phyloP scores from a whole-genome alignment of 2,329 filamentous ascomycete species.

The Paraphoma chrysanthemicola region DNA sequence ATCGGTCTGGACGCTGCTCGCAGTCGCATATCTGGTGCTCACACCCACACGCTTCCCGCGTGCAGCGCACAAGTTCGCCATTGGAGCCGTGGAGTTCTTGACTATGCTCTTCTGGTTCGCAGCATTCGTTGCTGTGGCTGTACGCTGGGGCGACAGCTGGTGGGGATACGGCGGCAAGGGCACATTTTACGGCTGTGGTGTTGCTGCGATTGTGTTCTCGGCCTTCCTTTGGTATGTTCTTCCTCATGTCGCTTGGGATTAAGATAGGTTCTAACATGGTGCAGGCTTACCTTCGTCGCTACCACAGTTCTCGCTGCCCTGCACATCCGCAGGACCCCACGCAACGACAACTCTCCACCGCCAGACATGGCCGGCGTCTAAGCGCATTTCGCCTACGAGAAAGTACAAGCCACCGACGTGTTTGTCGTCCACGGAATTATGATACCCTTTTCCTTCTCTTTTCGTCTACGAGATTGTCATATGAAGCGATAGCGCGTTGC shows the following conservation, averaged over 20 bases:
- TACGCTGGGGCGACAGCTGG: conserved; percentile 64
- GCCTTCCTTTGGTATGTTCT: conserved; percentile 68
- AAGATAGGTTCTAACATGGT: conserved; percentile 15
- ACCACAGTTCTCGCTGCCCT: conserved; percentile 59
- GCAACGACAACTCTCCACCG: conserved; percentile 37
- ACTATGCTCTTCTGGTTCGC: conserved; percentile 93
- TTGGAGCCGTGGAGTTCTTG: conserved; percentile 72
- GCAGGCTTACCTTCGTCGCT: conserved; percentile 59
- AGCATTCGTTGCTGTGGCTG: conserved; percentile 79
- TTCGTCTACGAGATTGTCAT: background rate
- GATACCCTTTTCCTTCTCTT: background rate
- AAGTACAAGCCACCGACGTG: background rate
- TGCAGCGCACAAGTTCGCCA: conserved; percentile 70
- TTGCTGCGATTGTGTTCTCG: conserved; percentile 71
- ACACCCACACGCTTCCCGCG: conserved; percentile 66
- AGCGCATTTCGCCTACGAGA: background rate
- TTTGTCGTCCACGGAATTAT: background rate
- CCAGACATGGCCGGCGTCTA: conserved; percentile 50
- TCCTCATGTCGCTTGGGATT: background rate
- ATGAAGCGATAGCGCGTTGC: background rate
- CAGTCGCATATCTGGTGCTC: conserved; percentile 73
- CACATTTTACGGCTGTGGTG: conserved; percentile 62
- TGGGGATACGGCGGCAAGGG: conserved; percentile 51
- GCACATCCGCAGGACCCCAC: conserved; percentile 53
- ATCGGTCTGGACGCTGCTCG: conserved; percentile 75